These are phyloP conservation scores for Chrysochromulina tobinii DNA, from an alignment of 78 protist species.

Conservation along the genomic window DNA sequence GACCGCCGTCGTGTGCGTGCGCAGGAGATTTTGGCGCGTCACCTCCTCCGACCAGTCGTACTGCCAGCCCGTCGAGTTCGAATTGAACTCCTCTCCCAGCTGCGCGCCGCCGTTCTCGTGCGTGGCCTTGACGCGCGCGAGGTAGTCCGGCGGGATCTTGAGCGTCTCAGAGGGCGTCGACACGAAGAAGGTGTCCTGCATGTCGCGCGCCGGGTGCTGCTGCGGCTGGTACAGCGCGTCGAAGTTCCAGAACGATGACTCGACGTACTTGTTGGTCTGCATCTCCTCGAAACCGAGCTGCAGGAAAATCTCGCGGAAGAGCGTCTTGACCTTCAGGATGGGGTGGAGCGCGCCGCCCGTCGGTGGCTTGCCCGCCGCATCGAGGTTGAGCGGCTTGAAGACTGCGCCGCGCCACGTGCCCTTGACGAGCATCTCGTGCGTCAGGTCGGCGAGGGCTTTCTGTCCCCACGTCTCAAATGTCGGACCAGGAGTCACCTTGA, in stretches of 20 bases:
- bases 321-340: constrained; percentile 86
- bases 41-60: constrained; percentile 93
- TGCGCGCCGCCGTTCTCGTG: constrained; percentile 92
- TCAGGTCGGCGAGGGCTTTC: constrained; percentile 46
- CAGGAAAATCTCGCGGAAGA: constrained; percentile 79
- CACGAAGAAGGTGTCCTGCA: constrained; percentile 99
- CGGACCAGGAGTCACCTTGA: constrained; percentile 21
- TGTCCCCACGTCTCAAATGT: too few species aligned
- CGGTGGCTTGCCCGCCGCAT: constrained; percentile 59
- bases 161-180: not conserved
- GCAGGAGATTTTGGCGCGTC: constrained; percentile 81
- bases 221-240: constrained; percentile 98
- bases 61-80: constrained; percentile 42
- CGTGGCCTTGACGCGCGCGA: constrained; percentile 77
- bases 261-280: constrained; percentile 93
- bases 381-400: constrained; percentile 69
- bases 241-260: constrained; percentile 99
- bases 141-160: constrained; percentile 81
- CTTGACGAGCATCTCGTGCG: constrained; percentile 26
- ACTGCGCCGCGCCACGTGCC: constrained; percentile 36
- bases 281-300: constrained; percentile 88
- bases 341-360: constrained; percentile 92
- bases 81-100: constrained; percentile 71
- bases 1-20: constrained; percentile 99
- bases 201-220: constrained; percentile 99